phyloP scores from a whole-genome alignment of 1,284 basidiomycete species.

The Sanghuangporus sanghuang region DNA sequence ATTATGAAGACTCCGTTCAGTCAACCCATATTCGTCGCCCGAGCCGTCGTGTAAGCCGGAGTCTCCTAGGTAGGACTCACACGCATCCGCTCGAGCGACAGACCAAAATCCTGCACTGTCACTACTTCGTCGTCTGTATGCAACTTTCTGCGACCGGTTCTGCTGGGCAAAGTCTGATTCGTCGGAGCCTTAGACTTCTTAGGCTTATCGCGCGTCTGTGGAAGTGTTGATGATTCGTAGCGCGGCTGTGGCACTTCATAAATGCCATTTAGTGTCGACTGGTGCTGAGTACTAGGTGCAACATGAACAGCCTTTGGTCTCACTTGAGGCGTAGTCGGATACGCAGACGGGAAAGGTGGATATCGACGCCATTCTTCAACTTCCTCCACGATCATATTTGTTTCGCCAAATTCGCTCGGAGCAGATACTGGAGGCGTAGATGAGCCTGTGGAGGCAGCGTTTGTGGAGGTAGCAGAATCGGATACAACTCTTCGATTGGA shows the following conservation, averaged over 20 bases:
- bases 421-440: background rate
- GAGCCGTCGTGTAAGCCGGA: constrained; percentile 51
- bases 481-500: constrained; percentile 9
- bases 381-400: constrained; percentile 9
- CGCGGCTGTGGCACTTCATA: constrained; percentile 1
- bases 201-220: background rate
- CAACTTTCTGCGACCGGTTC: constrained; percentile 9
- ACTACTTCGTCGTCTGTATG: constrained; percentile 1
- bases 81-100: constrained; percentile 61
- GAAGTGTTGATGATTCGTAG: background rate
- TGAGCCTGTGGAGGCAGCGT: constrained; percentile 17
- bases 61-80: constrained; percentile 37
- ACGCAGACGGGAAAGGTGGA: constrained; percentile 49
- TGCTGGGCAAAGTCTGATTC: constrained; percentile 12
- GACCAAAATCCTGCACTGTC: constrained; percentile 46
- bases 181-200: constrained; percentile 9
- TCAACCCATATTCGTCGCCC: constrained; percentile 41
- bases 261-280: constrained; percentile 1
- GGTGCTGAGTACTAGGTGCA: constrained; percentile 9
- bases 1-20: constrained; percentile 14
- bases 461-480: constrained; percentile 14
- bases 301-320: constrained; percentile 20
- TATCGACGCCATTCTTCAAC: constrained; percentile 41
- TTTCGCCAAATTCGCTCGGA: constrained; percentile 1
- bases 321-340: constrained; percentile 42